phyloP scores from a whole-genome alignment of 2,329 filamentous ascomycete genomes.

The Aspergillus brasiliensis region DNA sequence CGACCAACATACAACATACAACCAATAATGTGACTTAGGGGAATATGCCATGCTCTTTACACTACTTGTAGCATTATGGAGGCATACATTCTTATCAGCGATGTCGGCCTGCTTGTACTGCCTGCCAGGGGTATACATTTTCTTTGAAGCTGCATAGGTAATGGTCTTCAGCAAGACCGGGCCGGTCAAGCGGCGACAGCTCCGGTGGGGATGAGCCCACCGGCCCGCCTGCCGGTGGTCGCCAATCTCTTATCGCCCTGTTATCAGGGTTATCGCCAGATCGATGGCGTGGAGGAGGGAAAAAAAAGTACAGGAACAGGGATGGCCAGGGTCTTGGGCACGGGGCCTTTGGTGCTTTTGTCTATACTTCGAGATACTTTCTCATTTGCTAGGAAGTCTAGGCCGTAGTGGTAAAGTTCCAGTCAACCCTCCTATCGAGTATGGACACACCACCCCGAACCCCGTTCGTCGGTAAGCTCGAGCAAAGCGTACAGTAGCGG shows the following conservation, averaged over 20 bases:
- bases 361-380: background rate
- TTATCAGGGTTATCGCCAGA: background rate
- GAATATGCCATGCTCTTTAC: too few species aligned
- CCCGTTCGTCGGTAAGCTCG: background rate
- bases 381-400: background rate
- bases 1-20: too few species aligned
- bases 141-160: too few species aligned
- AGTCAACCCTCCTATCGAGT: background rate
- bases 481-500: background rate
- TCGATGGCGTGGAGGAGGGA: background rate
- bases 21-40: too few species aligned
- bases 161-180: background rate
- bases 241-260: background rate
- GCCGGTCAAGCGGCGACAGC: background rate
- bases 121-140: too few species aligned
- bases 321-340: background rate
- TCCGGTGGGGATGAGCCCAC: background rate
- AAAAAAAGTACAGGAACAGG: background rate
- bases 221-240: background rate
- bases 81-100: too few species aligned
- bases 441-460: background rate
- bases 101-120: too few species aligned
- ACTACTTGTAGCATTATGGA: too few species aligned
- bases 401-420: background rate
- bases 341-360: background rate